Base-by-base conservation (phyloP, 1,139 yeast species). In the Nakaseomyces glabratus region DNA sequence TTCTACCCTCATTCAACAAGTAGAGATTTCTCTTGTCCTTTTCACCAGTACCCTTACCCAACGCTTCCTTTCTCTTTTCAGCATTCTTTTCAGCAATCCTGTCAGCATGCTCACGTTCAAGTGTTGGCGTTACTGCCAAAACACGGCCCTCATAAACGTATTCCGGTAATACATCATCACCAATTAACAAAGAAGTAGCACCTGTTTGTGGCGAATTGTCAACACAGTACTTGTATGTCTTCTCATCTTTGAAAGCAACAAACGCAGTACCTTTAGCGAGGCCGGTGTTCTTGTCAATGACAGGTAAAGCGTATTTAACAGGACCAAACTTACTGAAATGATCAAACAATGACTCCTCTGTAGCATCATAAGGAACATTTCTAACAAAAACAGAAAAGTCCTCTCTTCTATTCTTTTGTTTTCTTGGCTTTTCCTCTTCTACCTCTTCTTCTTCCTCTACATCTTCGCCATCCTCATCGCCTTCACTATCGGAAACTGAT, bases 71-170 rank as follows among this genome's bases (percentile, higher is more conserved):
- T 57, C 97, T 73, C 55, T 79, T 78, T 32, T 65, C 67, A 1
- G 85, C 74, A 55, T 82, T 81, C 48, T 75, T 73, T 46, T 82
- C 88, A 0, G 88, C 75, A 47, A 88, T 71, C 43, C 63, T 68
- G 13, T 70, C 69, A 3, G 98, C 98, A n/a, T 86, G 75, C 39
- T 73, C 82, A 55, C 96, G 72, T 53, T 84, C 90, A 20, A 93
- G 90, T 2, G 97, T 82, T 33, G 90, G 75, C 1, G 93, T 64
- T 31, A 90, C 70, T 8, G 93, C 80, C 45, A 90, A 64, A 31
- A 90, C 80, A 55, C 98, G 77, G 17, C 97, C 97, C 55, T 88
- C 93, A 56, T 78, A 85, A 14, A 88, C 96, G 50, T 88, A 90
- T 37, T 77, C 76, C 13, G 93, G 81, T 22, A 85, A 74, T 28